Base-by-base conservation (phyloP, 257 asterid species). In the Fraxinus americana region DNA sequence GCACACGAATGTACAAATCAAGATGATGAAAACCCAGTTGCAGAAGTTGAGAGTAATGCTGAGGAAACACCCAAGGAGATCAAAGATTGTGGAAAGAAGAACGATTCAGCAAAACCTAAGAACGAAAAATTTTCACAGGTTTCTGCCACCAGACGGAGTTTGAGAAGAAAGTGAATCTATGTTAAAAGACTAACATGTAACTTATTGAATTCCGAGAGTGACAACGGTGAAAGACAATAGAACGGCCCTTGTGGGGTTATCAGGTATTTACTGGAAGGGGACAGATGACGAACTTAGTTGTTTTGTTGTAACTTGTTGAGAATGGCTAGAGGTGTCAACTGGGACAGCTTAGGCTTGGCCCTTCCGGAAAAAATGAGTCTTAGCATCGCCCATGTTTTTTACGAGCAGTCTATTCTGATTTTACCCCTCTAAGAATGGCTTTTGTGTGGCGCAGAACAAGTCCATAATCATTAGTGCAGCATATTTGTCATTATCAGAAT, bases 71-170 rank as follows among this genome's bases (percentile, higher is more conserved):
- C 73, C 17, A 78, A 79, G 82, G 57, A 73, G 80, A 80, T 34
- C 74, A 74, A 27, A 4, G 74, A 71, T 41, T 39, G 72, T n/a
- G 39, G 70, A 48, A 70, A 79, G 78, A 79, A 79, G 63, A 79
- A 77, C 77, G 77, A 63, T 70, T 70, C 86, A 1, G 73, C 72
- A 2, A 57, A 72, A 34, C 48, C 84, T 12, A 45, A 80, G 76
- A 67, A 70, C 35, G 90, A 82, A 45, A 80, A 73, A 29, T 19
- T 87, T 9, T 69, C 84, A 1, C 73, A 36, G 61, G 86, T 80
- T 81, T 27, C 82, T 11, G 85, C 79, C 66, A 71, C 83, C 10
- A 83, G 90, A 78, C 87, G 88, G 78, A 89, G 92, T 77, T 81
- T 67, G 76, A 83, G 94, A 72, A 78, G 81, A 27, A 86, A 82